These are phyloP conservation scores for Arabidopsis lyrata DNA, from an alignment of 441 rosid genomes.

Conservation along the genomic window DNA sequence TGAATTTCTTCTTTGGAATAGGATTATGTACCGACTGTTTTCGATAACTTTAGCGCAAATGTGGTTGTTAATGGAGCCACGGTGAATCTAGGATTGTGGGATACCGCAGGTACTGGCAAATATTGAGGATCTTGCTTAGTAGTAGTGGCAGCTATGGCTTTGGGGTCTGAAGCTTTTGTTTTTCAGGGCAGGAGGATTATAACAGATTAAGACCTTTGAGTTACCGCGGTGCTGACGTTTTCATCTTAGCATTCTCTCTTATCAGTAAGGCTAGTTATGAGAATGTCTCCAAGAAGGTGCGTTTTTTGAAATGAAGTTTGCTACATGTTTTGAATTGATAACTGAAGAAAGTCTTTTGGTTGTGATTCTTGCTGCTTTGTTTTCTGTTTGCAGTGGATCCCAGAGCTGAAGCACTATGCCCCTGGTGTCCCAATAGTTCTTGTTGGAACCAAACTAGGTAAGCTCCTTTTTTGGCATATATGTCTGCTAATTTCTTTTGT, in stretches of 20 bases:
- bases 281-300: slow-evolving; percentile 70
- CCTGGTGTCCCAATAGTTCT: slow-evolving; percentile 72
- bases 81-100: slow-evolving; percentile 68
- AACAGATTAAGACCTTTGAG: slow-evolving; percentile 74
- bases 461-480: slow-evolving; percentile 8
- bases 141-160: slow-evolving; percentile 12
- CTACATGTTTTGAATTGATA: neutral
- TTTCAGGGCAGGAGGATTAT: slow-evolving; percentile 69
- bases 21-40: slow-evolving; percentile 77
- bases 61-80: slow-evolving; percentile 70
- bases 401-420: slow-evolving; percentile 69
- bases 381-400: slow-evolving; percentile 60
- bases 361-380: slow-evolving; percentile 16
- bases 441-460: slow-evolving; percentile 73
- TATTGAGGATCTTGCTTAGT: neutral
- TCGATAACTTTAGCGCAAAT: slow-evolving; percentile 75
- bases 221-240: slow-evolving; percentile 70
- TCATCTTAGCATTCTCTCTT: slow-evolving; percentile 69
- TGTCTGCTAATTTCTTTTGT: neutral
- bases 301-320: neutral
- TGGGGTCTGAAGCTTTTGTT: slow-evolving; percentile 17
- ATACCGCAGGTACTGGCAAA: slow-evolving; percentile 70
- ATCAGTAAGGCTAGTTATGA: slow-evolving; percentile 77
- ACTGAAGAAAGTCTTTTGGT: neutral
- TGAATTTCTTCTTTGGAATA: slow-evolving; percentile 20